A percentile compares a stretch with the other conserved stretches of the same genome.
Evolutionary conservation across 2,329 filamentous ascomycete genomes (phyloP).

Genomic region (Phyllosticta citriasiana): DNA sequence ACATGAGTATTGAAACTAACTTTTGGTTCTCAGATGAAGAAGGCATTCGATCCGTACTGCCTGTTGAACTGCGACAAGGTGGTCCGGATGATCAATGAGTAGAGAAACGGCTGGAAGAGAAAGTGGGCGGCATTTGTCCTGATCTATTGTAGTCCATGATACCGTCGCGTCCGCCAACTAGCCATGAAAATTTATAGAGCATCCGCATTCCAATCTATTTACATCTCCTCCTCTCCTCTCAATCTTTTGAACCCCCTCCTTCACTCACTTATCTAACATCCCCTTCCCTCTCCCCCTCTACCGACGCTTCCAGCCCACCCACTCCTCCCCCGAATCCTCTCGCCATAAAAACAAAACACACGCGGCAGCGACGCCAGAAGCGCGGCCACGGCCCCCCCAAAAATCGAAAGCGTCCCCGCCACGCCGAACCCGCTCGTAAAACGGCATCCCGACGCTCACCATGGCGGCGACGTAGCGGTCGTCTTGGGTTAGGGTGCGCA

Average conservation of each 20-base stretch:
- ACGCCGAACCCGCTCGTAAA: conserved; percentile 30
- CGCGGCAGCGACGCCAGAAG: conserved; percentile 24
- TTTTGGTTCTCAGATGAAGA: conserved; percentile 53
- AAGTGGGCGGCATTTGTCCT: not conserved
- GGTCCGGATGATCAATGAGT: conserved; percentile 31
- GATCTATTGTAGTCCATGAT: too few species aligned
- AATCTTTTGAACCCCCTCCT: too few species aligned
- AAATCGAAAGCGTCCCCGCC: conserved; percentile 32
- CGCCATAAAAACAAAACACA: conserved; percentile 26
- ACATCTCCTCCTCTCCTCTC: too few species aligned
- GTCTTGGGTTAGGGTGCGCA: conserved; percentile 25
- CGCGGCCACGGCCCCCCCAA: conserved; percentile 24
- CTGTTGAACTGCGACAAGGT: conserved; percentile 57
- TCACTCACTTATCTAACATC: too few species aligned
- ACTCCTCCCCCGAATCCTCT: not conserved
- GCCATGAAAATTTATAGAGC: too few species aligned
- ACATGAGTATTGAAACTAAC: not conserved
- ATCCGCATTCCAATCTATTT: too few species aligned
- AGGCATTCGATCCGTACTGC: conserved; percentile 66
- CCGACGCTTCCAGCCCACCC: too few species aligned
- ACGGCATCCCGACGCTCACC: conserved; percentile 27
- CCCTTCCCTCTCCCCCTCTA: too few species aligned
- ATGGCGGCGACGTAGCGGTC: conserved; percentile 37
- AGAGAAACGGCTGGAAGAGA: not conserved
- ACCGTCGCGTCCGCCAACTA: too few species aligned